These are phyloP conservation scores for Sarcodon sp. DNA, from an alignment of 768 basidiomycete species.

Conservation along the genomic window DNA sequence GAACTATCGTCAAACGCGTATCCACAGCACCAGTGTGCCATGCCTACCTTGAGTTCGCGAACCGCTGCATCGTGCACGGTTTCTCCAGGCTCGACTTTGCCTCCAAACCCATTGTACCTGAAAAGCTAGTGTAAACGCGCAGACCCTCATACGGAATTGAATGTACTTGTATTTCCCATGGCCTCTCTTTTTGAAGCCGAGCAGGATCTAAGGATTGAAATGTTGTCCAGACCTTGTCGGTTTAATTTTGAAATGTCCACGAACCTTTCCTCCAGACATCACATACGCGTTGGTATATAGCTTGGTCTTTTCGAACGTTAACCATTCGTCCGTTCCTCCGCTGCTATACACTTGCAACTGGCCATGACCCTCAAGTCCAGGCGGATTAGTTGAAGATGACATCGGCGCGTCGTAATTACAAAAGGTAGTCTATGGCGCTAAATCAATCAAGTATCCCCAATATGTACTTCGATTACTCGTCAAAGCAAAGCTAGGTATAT, in stretches of 20 bases:
- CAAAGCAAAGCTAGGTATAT: too few species aligned
- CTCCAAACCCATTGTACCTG: conserved; percentile 85
- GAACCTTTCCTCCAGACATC: conserved; percentile 24
- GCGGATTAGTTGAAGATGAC: conserved; percentile 1
- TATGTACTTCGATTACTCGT: too few species aligned
- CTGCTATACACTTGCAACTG: conserved; percentile 1
- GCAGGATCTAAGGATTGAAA: conserved; percentile 48
- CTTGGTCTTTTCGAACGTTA: conserved; percentile 23
- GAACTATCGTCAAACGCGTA: neutral
- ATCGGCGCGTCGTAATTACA: neutral
- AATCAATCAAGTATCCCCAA: too few species aligned
- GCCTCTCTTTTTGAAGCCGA: conserved; percentile 73
- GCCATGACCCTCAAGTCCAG: conserved; percentile 3
- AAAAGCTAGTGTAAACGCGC: neutral
- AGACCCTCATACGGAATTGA: neutral
- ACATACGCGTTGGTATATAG: conserved; percentile 67
- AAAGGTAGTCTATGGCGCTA: too few species aligned
- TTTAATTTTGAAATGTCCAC: too few species aligned
- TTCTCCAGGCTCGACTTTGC: conserved; percentile 74
- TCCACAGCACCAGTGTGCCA: neutral
- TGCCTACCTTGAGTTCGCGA: conserved; percentile 54
- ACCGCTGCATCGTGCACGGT: conserved; percentile 53
- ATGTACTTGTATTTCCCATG: conserved; percentile 52
- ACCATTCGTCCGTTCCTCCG: conserved; percentile 26
- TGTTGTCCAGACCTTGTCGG: too few species aligned